phyloP scores from a whole-genome alignment of 345 rosid species.

The Pugionium cornutum region DNA sequence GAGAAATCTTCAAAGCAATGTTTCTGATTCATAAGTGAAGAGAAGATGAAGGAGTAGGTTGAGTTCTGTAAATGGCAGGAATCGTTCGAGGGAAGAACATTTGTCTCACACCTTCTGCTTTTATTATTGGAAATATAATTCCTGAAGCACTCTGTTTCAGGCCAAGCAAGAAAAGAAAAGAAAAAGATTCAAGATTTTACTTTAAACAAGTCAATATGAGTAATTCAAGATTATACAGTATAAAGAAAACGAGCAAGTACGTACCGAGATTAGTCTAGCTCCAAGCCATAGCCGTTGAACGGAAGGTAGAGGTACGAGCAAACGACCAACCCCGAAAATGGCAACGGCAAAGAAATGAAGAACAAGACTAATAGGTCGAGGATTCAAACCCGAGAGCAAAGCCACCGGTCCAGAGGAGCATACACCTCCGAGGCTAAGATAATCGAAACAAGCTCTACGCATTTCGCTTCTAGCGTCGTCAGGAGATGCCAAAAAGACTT shows the following conservation, averaged over 20 bases:
- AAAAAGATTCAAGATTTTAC: constrained; percentile 2
- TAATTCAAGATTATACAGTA: neutral
- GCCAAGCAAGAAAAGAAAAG: neutral
- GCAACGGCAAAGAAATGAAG: constrained; percentile 46
- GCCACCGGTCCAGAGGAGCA: constrained; percentile 43
- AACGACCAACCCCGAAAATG: constrained; percentile 33
- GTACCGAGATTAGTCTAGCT: constrained; percentile 37
- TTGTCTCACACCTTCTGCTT: constrained; percentile 57
- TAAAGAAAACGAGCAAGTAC: neutral
- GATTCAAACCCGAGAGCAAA: constrained; percentile 46
- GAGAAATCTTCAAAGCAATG: neutral
- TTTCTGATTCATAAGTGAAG: constrained; percentile 8
- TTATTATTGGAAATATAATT: constrained; percentile 53
- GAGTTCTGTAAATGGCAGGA: constrained; percentile 52
- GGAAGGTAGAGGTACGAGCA: constrained; percentile 43
- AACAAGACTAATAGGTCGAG: constrained; percentile 39
- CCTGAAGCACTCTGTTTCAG: constrained; percentile 51
- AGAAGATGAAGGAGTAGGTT: constrained; percentile 37
- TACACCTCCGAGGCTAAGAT: constrained; percentile 44
- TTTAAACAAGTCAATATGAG: neutral
- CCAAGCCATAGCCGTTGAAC: constrained; percentile 41
- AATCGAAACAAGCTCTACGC: constrained; percentile 44
- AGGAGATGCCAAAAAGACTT: constrained; percentile 36
- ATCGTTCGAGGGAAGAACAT: constrained; percentile 54
- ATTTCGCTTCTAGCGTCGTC: constrained; percentile 42